Evolutionary conservation across 257 asterid genomes (phyloP).

Genomic region (Plantago ovata): DNA sequence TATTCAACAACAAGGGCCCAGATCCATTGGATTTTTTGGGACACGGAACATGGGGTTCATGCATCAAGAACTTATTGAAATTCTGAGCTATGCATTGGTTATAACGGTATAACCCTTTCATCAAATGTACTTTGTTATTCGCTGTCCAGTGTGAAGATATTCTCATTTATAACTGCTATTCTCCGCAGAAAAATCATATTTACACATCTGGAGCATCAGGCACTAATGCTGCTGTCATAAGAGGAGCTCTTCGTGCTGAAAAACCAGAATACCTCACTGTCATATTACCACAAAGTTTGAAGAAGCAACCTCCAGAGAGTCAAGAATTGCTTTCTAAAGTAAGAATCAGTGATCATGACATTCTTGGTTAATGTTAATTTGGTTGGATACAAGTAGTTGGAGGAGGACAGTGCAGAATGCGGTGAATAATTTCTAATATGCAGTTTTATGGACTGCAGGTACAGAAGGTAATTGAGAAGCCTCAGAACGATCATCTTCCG

Average conservation of each 20-base stretch:
- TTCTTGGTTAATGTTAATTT: not conserved
- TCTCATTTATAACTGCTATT: slow-evolving; percentile 1
- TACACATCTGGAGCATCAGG: slow-evolving; percentile 99
- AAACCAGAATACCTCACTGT: slow-evolving; percentile 91
- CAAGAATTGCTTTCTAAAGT: slow-evolving; percentile 93
- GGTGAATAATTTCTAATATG: slow-evolving; percentile 6
- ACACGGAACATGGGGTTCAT: slow-evolving; percentile 98
- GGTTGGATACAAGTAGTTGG: not conserved
- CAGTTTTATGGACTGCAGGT: slow-evolving; percentile 51
- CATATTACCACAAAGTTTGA: slow-evolving; percentile 91
- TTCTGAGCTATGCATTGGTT: slow-evolving; percentile 95
- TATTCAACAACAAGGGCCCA: slow-evolving; percentile 97
- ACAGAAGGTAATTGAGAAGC: slow-evolving; percentile 83
- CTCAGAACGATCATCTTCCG: slow-evolving; percentile 93
- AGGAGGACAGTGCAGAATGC: not conserved
- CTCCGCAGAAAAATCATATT: slow-evolving; percentile 83
- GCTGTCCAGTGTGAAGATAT: slow-evolving; percentile 15
- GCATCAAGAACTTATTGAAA: slow-evolving; percentile 99
- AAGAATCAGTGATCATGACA: slow-evolving; percentile 25
- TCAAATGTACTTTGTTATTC: slow-evolving; percentile 1
- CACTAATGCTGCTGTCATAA: slow-evolving; percentile 95
- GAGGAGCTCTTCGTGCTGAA: slow-evolving; percentile 99
- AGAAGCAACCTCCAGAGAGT: slow-evolving; percentile 93
- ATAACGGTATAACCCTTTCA: slow-evolving; percentile 58
- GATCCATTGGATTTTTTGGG: slow-evolving; percentile 92